phyloP scores from a whole-genome alignment of 2,329 filamentous ascomycete genomes.

The Cercospora sp. region DNA sequence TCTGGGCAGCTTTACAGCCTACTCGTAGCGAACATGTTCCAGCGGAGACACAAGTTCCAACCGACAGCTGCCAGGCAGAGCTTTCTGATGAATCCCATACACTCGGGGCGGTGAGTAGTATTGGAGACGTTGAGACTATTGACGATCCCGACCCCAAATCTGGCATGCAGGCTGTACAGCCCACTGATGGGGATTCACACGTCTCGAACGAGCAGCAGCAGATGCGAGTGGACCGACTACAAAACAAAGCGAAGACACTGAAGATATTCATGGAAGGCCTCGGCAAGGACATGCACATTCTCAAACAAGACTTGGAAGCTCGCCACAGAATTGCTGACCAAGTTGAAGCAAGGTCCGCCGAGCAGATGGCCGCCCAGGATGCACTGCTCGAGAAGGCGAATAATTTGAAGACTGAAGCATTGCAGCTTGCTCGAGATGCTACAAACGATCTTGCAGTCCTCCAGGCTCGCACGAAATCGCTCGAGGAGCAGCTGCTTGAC shows the following conservation, averaged over 20 bases:
- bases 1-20: neutral
- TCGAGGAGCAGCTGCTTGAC: slow-evolving; percentile 29
- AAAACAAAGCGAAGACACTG: slow-evolving; percentile 21
- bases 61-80: neutral
- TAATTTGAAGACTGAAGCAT: slow-evolving; percentile 23
- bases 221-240: neutral
- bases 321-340: neutral
- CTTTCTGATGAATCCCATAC: neutral
- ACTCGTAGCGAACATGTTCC: neutral
- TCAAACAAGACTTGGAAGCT: slow-evolving; percentile 23
- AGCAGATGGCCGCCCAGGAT: neutral
- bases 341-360: neutral
- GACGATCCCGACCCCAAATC: neutral
- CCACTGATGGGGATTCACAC: neutral
- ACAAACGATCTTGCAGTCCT: slow-evolving; percentile 22
- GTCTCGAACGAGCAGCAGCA: neutral
- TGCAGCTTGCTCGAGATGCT: slow-evolving; percentile 24
- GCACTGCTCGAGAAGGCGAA: slow-evolving; percentile 17
- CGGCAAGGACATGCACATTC: slow-evolving; percentile 26
- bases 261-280: slow-evolving; percentile 32
- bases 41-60: neutral
- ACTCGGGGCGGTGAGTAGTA: neutral
- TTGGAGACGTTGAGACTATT: neutral
- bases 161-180: neutral
- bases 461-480: slow-evolving; percentile 18